Evolutionary conservation across 2,329 filamentous ascomycete species (phyloP).

Genomic region (Zalaria obscura): DNA sequence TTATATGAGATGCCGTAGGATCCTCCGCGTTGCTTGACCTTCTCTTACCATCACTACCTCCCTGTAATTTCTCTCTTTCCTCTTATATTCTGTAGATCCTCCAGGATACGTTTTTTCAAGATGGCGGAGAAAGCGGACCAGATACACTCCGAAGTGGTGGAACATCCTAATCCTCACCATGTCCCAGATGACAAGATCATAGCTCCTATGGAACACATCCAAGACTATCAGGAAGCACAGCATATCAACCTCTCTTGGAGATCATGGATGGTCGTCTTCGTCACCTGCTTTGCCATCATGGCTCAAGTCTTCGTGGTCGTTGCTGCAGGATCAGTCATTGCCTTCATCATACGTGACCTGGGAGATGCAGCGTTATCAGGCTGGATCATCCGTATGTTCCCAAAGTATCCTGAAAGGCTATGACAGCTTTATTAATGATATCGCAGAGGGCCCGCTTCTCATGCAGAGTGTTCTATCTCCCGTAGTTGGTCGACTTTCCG

Average conservation of each 20-base stretch:
- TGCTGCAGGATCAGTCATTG: slow-evolving; percentile 40
- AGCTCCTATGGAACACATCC: neutral
- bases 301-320: slow-evolving; percentile 42
- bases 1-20: too few relatives aligned
- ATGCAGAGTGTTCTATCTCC: slow-evolving; percentile 45
- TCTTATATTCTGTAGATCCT: too few relatives aligned
- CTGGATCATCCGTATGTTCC: slow-evolving; percentile 39
- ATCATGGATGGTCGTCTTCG: slow-evolving; percentile 37
- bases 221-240: slow-evolving; percentile 1
- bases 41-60: too few relatives aligned
- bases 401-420: neutral
- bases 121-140: neutral
- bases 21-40: too few relatives aligned
- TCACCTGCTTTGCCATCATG: slow-evolving; percentile 39
- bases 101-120: neutral
- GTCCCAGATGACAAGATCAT: neutral
- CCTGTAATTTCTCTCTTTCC: too few relatives aligned
- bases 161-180: neutral
- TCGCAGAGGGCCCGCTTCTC: slow-evolving; percentile 36
- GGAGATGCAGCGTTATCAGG: slow-evolving; percentile 35
- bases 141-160: neutral
- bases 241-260: slow-evolving; percentile 40
- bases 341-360: slow-evolving; percentile 41
- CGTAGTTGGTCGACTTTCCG: slow-evolving; percentile 41
- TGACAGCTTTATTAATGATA: slow-evolving; percentile 1